phyloP scores from a whole-genome alignment of 768 basidiomycete genomes.

The Lactarius pseudohatsudake region DNA sequence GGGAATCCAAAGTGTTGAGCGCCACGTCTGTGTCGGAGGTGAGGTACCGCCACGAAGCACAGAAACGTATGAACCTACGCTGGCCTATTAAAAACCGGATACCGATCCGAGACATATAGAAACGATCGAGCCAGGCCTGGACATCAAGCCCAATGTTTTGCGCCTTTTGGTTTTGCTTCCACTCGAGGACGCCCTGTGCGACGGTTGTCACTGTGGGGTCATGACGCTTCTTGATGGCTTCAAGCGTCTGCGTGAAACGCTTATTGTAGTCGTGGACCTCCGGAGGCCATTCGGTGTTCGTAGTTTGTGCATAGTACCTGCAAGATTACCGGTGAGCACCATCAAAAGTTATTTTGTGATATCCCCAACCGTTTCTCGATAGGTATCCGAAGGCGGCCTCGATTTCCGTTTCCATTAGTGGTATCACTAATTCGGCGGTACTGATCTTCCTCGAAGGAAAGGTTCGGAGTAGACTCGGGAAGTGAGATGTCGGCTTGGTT shows the following conservation, averaged over 20 bases:
- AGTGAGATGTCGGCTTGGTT: constrained; percentile 49
- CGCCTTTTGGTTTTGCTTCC: constrained; percentile 77
- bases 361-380: constrained; percentile 72
- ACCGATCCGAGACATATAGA: constrained; percentile 93
- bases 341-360: constrained; percentile 11
- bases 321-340: constrained; percentile 2
- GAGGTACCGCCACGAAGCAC: neutral
- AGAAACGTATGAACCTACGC: constrained; percentile 46
- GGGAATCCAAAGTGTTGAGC: constrained; percentile 86
- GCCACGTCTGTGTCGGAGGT: constrained; percentile 68
- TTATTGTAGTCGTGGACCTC: constrained; percentile 93
- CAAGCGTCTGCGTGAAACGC: constrained; percentile 82
- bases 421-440: constrained; percentile 37
- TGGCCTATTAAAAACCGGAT: constrained; percentile 97
- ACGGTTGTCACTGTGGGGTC: constrained; percentile 98
- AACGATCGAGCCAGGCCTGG: constrained; percentile 94
- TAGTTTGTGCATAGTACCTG: constrained; percentile 85
- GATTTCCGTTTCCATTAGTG: constrained; percentile 43
- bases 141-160: constrained; percentile 80
- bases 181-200: constrained; percentile 94
- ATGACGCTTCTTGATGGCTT: constrained; percentile 90
- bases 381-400: constrained; percentile 60
- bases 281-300: constrained; percentile 77
- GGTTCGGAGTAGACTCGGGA: constrained; percentile 80
- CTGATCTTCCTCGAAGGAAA: constrained; percentile 47